phyloP scores from a whole-genome alignment of 768 basidiomycete species.

The Tricholoma sp. region DNA sequence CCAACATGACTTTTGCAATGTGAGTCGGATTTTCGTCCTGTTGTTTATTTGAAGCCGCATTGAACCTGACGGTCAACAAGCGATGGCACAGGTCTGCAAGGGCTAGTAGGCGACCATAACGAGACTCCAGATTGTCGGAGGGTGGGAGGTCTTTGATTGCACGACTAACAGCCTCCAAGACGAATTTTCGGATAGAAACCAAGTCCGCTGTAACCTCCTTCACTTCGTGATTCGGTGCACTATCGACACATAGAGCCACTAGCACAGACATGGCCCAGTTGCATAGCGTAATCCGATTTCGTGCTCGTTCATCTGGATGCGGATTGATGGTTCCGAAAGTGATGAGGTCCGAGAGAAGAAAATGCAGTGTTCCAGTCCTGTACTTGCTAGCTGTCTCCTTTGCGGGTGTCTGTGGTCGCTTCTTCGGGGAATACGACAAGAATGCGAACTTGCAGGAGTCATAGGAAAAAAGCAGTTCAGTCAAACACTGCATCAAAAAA shows the following conservation, averaged over 20 bases:
- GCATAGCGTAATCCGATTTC: constrained; percentile 58
- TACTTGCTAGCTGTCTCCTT: constrained; percentile 62
- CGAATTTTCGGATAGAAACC: constrained; percentile 85
- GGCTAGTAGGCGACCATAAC: constrained; percentile 86
- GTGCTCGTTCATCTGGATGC: constrained; percentile 50
- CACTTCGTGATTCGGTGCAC: constrained; percentile 52
- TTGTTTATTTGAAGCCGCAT: constrained; percentile 47
- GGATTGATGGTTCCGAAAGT: constrained; percentile 69
- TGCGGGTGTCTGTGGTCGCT: constrained; percentile 50
- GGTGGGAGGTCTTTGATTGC: constrained; percentile 75
- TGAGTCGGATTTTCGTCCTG: constrained; percentile 82
- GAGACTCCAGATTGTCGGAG: constrained; percentile 58
- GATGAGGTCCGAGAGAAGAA: constrained; percentile 79
- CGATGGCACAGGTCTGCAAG: constrained; percentile 85
- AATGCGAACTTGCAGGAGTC: constrained; percentile 87
- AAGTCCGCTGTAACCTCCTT: constrained; percentile 80
- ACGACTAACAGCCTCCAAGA: constrained; percentile 84
- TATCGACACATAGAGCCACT: constrained; percentile 91
- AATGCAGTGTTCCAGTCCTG: constrained; percentile 64
- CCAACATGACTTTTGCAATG: constrained; percentile 95
- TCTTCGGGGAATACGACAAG: constrained; percentile 71
- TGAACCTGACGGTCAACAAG: constrained; percentile 76
- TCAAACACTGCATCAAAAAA: constrained; percentile 88
- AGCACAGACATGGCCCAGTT: constrained; percentile 89
- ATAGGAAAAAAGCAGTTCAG: constrained; percentile 92